Percentiles rank a stretch among this genome's conserved stretches.
These are phyloP conservation scores for Grifola frondosa DNA, from an alignment of 1,284 basidiomycete genomes.

Conservation along the genomic window DNA sequence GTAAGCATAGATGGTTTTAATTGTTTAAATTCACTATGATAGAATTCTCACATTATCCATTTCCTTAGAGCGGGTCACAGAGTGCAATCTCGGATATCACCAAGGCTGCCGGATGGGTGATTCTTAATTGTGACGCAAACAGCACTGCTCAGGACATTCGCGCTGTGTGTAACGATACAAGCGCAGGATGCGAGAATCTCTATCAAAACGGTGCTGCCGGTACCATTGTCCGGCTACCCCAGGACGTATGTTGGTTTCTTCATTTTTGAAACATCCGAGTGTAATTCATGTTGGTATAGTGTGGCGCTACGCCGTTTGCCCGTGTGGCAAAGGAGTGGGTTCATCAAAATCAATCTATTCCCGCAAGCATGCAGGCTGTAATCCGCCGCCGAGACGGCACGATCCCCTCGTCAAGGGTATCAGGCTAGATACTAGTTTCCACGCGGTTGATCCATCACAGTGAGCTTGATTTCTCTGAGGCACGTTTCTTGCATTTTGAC, in stretches of 20 bases:
- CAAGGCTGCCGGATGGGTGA: conserved; percentile 50
- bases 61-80: conserved; percentile 31
- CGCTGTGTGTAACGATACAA: conserved; percentile 42
- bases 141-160: conserved; percentile 44
- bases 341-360: conserved; percentile 43
- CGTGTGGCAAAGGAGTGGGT: conserved; percentile 44
- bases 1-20: too few relatives aligned
- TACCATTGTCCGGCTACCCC: conserved; percentile 52
- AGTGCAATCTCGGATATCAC: conserved; percentile 53
- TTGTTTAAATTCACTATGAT: too few relatives aligned
- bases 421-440: conserved; percentile 43
- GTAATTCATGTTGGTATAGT: too few relatives aligned
- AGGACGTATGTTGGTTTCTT: conserved; percentile 35
- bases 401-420: conserved; percentile 41
- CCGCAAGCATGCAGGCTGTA: conserved; percentile 28
- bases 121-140: conserved; percentile 44
- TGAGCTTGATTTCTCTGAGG: too few relatives aligned
- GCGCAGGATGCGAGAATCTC: conserved; percentile 44
- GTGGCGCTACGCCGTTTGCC: conserved; percentile 49
- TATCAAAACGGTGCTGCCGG: conserved; percentile 44
- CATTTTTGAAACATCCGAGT: neutral
- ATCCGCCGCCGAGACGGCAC: conserved; percentile 37
- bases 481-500: too few relatives aligned
- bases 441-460: conserved; percentile 31
- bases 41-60: neutral